Percentiles rank a stretch among this genome's conserved stretches.
phyloP scores from a whole-genome alignment of 495 filamentous ascomycete species.

The Tuber magnatum region DNA sequence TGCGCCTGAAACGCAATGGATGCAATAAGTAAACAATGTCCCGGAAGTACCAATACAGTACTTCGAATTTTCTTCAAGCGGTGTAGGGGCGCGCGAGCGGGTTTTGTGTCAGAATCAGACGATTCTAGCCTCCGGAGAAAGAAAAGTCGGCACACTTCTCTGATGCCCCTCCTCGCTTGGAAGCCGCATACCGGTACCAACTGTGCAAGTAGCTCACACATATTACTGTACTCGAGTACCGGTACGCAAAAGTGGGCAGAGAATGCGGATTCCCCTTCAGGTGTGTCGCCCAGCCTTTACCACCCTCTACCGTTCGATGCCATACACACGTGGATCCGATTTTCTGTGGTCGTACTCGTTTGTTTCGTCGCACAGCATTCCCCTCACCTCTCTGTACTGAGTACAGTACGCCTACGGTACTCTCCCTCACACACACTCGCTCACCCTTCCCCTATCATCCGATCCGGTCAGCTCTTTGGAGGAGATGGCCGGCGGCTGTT shows the following conservation, averaged over 20 bases:
- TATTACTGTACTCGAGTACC: too few species aligned
- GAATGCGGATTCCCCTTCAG: background rate
- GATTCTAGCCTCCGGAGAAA: constrained; percentile 13
- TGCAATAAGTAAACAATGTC: background rate
- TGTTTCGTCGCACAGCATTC: background rate
- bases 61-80: background rate
- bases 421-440: too few species aligned
- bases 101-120: background rate
- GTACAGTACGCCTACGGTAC: background rate
- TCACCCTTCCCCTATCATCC: background rate
- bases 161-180: constrained; percentile 7
- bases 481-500: background rate
- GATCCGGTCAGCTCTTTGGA: background rate
- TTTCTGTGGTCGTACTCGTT: background rate
- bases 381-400: background rate
- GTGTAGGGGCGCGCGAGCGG: background rate
- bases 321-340: background rate
- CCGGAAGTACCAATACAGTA: background rate
- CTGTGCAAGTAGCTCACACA: background rate
- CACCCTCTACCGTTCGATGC: background rate
- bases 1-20: background rate
- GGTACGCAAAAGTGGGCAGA: background rate
- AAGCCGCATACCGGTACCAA: constrained; percentile 1
- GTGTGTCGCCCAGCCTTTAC: background rate
- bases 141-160: background rate